Conservation (phyloP, 495 filamentous ascomycete genomes). For the Xylaria grammica region DNA sequence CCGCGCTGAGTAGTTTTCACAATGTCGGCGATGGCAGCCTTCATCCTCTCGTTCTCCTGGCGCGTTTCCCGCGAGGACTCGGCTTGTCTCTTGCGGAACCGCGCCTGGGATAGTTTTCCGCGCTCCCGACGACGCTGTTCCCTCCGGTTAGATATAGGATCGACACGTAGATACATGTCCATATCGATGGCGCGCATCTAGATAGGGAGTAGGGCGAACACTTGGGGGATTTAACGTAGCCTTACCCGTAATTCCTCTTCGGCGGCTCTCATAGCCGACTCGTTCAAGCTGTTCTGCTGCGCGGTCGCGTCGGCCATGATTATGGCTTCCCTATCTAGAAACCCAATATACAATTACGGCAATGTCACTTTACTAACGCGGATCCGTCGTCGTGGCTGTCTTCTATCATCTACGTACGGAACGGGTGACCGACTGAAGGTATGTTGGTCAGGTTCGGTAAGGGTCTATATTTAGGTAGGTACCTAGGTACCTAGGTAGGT, state of each 20-base stretch:
- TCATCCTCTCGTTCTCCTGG: conserved; percentile 26
- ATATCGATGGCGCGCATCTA: no score
- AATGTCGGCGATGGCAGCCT: conserved; percentile 26
- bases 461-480: no score
- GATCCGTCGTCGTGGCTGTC: no score
- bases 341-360: no score
- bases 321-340: background rate
- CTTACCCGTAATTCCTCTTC: conserved; percentile 16
- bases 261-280: conserved; percentile 1
- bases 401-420: no score
- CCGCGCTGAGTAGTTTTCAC: conserved; percentile 14
- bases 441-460: no score
- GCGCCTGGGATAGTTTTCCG: conserved; percentile 28
- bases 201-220: background rate
- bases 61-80: conserved; percentile 11
- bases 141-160: background rate
- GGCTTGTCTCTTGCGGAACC: conserved; percentile 30
- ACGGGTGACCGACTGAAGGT: no score
- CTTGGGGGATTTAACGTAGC: background rate
- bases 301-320: background rate
- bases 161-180: no score
- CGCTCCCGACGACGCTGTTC: conserved; percentile 33
- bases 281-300: background rate
- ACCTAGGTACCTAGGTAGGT: no score
- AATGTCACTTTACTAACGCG: no score